phyloP scores from a whole-genome alignment of 2,329 filamentous ascomycete genomes.

The Colletotrichum sp. region DNA sequence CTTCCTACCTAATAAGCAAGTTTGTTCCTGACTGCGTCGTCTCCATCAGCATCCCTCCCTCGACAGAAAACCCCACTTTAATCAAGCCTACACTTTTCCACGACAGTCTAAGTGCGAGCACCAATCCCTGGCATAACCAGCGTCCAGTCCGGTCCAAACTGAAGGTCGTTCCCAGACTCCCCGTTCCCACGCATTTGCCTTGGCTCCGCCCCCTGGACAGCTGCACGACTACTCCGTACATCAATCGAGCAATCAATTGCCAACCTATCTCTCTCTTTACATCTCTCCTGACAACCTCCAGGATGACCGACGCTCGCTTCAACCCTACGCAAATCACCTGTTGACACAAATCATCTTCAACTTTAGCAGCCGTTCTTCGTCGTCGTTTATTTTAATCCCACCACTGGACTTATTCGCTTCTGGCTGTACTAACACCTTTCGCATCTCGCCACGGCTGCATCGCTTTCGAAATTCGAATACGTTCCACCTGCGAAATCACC shows the following conservation, averaged over 20 bases:
- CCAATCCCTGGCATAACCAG: background rate
- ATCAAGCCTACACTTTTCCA: background rate
- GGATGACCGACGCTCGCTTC: slow-evolving; percentile 19
- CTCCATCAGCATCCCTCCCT: background rate
- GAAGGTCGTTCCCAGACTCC: slow-evolving; percentile 1
- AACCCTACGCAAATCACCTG: background rate
- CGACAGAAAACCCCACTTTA: background rate
- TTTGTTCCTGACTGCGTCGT: background rate
- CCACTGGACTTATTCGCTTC: background rate
- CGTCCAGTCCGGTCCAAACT: background rate
- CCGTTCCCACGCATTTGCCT: background rate
- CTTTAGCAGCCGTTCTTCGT: background rate
- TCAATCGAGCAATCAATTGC: background rate
- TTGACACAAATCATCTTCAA: background rate
- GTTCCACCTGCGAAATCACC: background rate
- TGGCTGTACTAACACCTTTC: background rate
- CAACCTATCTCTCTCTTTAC: background rate
- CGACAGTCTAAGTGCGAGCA: background rate
- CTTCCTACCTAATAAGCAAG: background rate
- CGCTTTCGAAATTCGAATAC: background rate
- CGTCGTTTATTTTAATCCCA: background rate
- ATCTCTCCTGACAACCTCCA: slow-evolving; percentile 3
- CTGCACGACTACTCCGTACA: background rate
- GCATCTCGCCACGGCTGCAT: background rate
- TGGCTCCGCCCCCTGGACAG: background rate